Conservation (phyloP, 352 stramenopile species). For the Globisporangium recalcitrans region DNA sequence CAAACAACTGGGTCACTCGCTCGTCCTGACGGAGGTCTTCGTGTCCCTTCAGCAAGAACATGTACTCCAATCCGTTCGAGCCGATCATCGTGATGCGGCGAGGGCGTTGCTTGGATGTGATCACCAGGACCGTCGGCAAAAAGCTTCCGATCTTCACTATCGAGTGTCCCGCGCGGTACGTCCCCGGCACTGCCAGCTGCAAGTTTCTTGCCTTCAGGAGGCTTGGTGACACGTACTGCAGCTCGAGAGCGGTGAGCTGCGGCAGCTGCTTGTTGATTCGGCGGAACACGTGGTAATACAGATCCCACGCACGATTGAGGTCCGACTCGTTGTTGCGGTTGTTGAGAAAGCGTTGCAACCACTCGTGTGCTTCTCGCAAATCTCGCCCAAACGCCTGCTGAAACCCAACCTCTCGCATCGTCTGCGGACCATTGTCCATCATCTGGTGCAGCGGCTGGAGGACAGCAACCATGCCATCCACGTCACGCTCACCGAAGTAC, state of each 20-base stretch:
- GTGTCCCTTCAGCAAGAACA: conserved; percentile 99
- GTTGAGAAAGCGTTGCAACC: conserved; percentile 62
- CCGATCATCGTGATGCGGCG: conserved; percentile 93
- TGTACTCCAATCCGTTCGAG: conserved; percentile 97
- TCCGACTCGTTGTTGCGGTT: conserved; percentile 63
- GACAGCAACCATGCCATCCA: conserved; percentile 94
- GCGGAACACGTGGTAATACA: conserved; percentile 98
- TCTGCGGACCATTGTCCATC: conserved; percentile 87
- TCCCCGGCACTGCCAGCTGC: conserved; percentile 95
- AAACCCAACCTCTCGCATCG: conserved; percentile 74
- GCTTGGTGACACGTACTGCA: conserved; percentile 94
- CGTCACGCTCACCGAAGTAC: conserved; percentile 96
- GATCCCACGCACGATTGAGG: conserved; percentile 95
- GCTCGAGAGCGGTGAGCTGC: conserved; percentile 93
- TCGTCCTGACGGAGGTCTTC: conserved; percentile 99
- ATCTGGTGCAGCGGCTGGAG: conserved; percentile 91
- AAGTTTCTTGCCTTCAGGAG: conserved; percentile 91
- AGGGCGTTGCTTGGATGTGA: conserved; percentile 97
- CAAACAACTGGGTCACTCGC: conserved; percentile 99
- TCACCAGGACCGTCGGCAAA: conserved; percentile 91
- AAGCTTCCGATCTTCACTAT: conserved; percentile 87
- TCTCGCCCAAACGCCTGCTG: conserved; percentile 90
- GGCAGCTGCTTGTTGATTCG: conserved; percentile 87
- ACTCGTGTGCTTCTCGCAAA: conserved; percentile 80
- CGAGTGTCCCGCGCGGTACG: conserved; percentile 61